Evolutionary conservation across 208 protist species (phyloP).

Genomic region (Trypanosoma congolense): DNA sequence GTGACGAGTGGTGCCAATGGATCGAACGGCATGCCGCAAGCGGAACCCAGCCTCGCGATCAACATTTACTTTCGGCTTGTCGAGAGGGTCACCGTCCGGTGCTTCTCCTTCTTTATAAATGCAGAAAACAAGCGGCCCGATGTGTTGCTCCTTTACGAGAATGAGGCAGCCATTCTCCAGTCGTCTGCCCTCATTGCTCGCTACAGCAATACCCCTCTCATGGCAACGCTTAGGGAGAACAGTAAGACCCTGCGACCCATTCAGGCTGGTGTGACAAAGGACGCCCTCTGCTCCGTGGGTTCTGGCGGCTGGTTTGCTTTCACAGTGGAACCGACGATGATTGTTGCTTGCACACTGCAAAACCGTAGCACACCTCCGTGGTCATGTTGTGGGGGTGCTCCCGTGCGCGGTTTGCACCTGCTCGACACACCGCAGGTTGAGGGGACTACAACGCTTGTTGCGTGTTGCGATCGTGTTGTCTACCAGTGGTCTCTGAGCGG

Average conservation of each 20-base stretch:
- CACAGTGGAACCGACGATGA: slow-evolving; percentile 52
- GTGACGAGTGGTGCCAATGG: slow-evolving; percentile 20
- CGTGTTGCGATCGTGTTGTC: slow-evolving; percentile 30
- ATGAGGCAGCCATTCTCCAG: slow-evolving; percentile 62
- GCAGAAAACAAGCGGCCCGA: slow-evolving; percentile 48
- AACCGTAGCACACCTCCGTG: slow-evolving; percentile 78
- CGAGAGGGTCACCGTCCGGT: slow-evolving; percentile 54
- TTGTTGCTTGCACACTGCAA: slow-evolving; percentile 75
- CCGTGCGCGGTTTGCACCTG: slow-evolving; percentile 50
- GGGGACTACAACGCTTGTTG: slow-evolving; percentile 43
- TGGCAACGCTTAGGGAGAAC: slow-evolving; percentile 44
- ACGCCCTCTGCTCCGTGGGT: slow-evolving; percentile 53
- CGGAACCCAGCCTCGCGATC: slow-evolving; percentile 33
- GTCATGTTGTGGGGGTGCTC: slow-evolving; percentile 53
- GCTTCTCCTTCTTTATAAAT: slow-evolving; percentile 86
- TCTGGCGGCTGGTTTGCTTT: slow-evolving; percentile 82
- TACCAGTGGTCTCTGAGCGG: slow-evolving; percentile 74
- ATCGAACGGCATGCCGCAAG: not conserved
- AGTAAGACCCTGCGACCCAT: slow-evolving; percentile 54
- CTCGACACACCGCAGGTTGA: slow-evolving; percentile 36
- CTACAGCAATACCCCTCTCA: slow-evolving; percentile 34
- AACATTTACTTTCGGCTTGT: slow-evolving; percentile 72
- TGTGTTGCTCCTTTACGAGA: slow-evolving; percentile 70
- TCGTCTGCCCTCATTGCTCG: slow-evolving; percentile 68
- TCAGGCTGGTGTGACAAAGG: slow-evolving; percentile 20